Percentiles rank a stretch among this genome's conserved stretches.
Conservation (phyloP, 2,329 filamentous ascomycete species). For the Tolypocladium tundrense region DNA sequence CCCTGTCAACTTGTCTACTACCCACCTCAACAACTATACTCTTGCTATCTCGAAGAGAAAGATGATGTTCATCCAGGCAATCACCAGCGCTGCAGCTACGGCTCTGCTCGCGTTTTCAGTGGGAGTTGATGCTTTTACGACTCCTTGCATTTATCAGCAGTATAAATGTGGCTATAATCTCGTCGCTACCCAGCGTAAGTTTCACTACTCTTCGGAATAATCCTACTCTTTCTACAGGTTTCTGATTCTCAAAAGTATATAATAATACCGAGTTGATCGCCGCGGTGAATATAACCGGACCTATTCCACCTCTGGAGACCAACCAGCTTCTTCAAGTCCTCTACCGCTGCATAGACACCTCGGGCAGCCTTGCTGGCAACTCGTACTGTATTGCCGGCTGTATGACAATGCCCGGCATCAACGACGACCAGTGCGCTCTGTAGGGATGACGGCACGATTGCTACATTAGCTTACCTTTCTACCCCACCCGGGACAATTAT, state of each 20-base stretch:
- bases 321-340: background rate
- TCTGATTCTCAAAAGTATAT: background rate
- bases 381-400: background rate
- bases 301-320: background rate
- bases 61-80: background rate
- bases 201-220: no score
- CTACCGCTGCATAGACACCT: background rate
- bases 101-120: background rate
- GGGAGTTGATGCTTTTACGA: background rate
- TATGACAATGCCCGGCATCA: background rate
- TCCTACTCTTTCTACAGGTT: no score
- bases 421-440: background rate
- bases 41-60: background rate
- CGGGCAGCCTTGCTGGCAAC: background rate
- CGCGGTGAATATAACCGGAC: background rate
- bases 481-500: background rate
- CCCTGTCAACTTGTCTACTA: background rate
- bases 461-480: background rate
- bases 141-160: background rate
- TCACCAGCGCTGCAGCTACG: background rate
- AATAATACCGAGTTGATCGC: background rate
- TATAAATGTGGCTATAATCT: background rate
- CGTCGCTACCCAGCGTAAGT: background rate
- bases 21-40: background rate
- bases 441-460: background rate